Evolutionary conservation across 2,329 filamentous ascomycete genomes (phyloP).

Genomic region (Aspergillus quadrilineatus): DNA sequence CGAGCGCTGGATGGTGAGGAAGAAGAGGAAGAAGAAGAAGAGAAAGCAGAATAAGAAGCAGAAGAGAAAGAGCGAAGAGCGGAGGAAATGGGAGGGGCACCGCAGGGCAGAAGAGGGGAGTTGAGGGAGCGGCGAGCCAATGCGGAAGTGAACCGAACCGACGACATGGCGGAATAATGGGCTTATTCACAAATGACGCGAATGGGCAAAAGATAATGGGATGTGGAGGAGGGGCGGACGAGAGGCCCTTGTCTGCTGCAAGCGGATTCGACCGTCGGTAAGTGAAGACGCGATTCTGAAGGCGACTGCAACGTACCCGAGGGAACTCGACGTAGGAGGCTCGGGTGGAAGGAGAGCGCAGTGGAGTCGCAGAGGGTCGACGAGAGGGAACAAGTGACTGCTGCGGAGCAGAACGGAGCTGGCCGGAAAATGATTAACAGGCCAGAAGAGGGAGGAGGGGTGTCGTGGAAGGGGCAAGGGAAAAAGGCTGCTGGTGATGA

Average conservation of each 20-base stretch:
- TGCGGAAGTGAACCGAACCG: constrained; percentile 42
- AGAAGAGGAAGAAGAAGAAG: constrained; percentile 25
- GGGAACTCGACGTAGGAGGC: constrained; percentile 24
- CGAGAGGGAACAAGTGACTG: constrained; percentile 8
- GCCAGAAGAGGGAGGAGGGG: background rate
- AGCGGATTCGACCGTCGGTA: constrained; percentile 16
- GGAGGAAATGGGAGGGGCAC: constrained; percentile 30
- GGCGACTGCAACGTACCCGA: constrained; percentile 28
- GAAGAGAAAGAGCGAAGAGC: constrained; percentile 24
- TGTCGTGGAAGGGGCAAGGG: constrained; percentile 8
- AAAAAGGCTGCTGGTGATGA: constrained; percentile 1
- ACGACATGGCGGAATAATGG: constrained; percentile 29
- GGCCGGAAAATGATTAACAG: constrained; percentile 21
- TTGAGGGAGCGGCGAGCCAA: constrained; percentile 36
- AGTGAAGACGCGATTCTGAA: constrained; percentile 10
- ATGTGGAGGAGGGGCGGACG: constrained; percentile 14
- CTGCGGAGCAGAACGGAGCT: constrained; percentile 25
- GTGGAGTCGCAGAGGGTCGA: constrained; percentile 28
- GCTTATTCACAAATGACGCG: constrained; percentile 13
- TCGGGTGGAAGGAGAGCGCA: constrained; percentile 37
- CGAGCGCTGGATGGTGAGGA: constrained; percentile 24
- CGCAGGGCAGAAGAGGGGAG: constrained; percentile 25
- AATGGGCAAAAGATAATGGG: constrained; percentile 12
- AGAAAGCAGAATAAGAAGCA: constrained; percentile 24
- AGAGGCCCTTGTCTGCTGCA: constrained; percentile 11